Evolutionary conservation across 108 stramenopile genomes (phyloP).

Genomic region (Fragilariopsis cylindrus): DNA sequence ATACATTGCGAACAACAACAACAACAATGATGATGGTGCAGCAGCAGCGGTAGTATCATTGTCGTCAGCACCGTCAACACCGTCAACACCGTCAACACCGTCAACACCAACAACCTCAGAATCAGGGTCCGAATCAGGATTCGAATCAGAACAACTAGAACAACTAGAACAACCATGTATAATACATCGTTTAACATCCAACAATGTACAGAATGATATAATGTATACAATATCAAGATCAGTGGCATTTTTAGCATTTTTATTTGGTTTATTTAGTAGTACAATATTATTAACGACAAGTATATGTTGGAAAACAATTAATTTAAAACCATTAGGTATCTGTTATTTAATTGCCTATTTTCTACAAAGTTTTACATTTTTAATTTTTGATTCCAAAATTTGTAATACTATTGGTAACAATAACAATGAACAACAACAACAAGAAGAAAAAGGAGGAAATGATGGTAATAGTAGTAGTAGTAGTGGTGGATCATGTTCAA

Average conservation of each 20-base stretch:
- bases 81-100: too few relatives aligned
- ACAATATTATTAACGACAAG: constrained; percentile 29
- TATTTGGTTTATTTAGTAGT: constrained; percentile 46
- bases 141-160: not conserved
- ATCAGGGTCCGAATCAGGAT: too few relatives aligned
- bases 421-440: too few relatives aligned
- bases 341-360: constrained; percentile 47
- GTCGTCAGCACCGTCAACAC: too few relatives aligned
- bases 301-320: constrained; percentile 48
- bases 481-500: constrained; percentile 14
- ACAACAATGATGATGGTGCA: not conserved
- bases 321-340: constrained; percentile 42
- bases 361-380: constrained; percentile 51
- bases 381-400: constrained; percentile 51
- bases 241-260: constrained; percentile 19
- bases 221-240: constrained; percentile 34
- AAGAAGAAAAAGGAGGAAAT: too few relatives aligned
- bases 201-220: constrained; percentile 34
- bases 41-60: too few relatives aligned
- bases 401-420: constrained; percentile 25
- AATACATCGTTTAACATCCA: constrained; percentile 19
- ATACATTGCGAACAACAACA: not conserved
- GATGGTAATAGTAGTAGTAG: too few relatives aligned
- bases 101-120: too few relatives aligned
- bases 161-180: constrained; percentile 3